These are phyloP conservation scores for Pseudogymnoascus sp. DNA, from an alignment of 2,329 filamentous ascomycete genomes.

Conservation along the genomic window DNA sequence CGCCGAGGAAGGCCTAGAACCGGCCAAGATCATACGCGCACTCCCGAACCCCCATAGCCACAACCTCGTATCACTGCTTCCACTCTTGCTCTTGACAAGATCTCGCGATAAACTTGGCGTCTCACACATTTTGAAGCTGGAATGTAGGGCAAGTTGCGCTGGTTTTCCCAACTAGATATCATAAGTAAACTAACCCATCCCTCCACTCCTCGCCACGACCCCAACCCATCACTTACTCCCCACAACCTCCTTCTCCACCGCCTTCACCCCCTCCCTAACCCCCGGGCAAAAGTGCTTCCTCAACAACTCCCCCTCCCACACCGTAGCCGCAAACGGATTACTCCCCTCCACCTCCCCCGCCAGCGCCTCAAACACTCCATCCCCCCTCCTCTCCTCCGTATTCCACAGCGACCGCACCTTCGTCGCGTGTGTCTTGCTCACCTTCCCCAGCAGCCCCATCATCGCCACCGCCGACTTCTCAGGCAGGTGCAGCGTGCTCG, in stretches of 20 bases:
- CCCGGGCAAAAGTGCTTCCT: conserved; percentile 78
- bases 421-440: conserved; percentile 71
- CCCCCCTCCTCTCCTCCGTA: conserved; percentile 85
- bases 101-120: background rate
- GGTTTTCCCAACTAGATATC: background rate
- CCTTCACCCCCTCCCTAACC: conserved; percentile 65
- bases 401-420: conserved; percentile 86
- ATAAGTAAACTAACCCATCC: background rate
- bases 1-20: background rate
- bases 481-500: conserved; percentile 71
- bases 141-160: background rate
- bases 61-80: background rate
- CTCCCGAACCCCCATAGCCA: background rate
- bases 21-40: background rate
- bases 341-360: conserved; percentile 69
- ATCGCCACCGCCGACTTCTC: conserved; percentile 82
- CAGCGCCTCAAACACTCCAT: conserved; percentile 73
- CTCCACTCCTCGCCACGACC: background rate
- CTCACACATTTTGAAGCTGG: background rate
- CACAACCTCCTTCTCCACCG: conserved; percentile 53
- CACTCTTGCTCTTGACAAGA: background rate
- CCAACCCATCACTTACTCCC: conserved; percentile 12
- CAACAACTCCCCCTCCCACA: conserved; percentile 90
- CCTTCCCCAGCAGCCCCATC: conserved; percentile 65
- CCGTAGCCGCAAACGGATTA: conserved; percentile 81